phyloP scores from a whole-genome alignment of 768 basidiomycete species.

The Cystobasidium tubakii region DNA sequence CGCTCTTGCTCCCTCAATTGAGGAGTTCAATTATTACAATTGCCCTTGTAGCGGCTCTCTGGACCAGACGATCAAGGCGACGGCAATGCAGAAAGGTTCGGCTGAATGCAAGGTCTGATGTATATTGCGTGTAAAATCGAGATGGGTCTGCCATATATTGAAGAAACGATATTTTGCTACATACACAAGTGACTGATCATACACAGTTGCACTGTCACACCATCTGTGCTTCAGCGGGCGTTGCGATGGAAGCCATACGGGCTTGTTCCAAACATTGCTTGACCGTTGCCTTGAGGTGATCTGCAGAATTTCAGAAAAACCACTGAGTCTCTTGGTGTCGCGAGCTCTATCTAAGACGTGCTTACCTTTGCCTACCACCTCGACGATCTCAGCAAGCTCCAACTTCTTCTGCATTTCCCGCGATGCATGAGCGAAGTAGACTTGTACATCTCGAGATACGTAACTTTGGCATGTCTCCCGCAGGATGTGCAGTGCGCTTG shows the following conservation, averaged over 20 bases:
- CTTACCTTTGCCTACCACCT: conserved; percentile 25
- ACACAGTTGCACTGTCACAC: not conserved
- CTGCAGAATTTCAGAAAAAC: conserved; percentile 9
- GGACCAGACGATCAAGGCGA: too few species aligned
- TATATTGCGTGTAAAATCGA: not conserved
- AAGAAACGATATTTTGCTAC: not conserved
- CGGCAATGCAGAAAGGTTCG: too few species aligned
- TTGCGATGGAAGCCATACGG: not conserved
- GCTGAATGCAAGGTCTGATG: not conserved
- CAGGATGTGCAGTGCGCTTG: conserved; percentile 54
- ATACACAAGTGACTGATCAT: not conserved
- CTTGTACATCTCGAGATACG: not conserved
- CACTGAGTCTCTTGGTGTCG: too few species aligned
- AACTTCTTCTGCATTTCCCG: conserved; percentile 1
- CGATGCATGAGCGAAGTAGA: conserved; percentile 38
- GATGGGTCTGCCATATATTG: not conserved
- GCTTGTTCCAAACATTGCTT: conserved; percentile 19
- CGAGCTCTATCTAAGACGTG: not conserved
- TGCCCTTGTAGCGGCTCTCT: too few species aligned
- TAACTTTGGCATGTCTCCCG: conserved; percentile 42
- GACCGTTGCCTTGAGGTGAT: conserved; percentile 13
- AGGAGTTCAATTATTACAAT: too few species aligned
- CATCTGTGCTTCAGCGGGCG: not conserved
- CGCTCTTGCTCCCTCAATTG: too few species aligned
- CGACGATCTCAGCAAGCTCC: conserved; percentile 2